Base-by-base conservation (phyloP, 208 protist species). In the Wallacemonas collosoma region DNA sequence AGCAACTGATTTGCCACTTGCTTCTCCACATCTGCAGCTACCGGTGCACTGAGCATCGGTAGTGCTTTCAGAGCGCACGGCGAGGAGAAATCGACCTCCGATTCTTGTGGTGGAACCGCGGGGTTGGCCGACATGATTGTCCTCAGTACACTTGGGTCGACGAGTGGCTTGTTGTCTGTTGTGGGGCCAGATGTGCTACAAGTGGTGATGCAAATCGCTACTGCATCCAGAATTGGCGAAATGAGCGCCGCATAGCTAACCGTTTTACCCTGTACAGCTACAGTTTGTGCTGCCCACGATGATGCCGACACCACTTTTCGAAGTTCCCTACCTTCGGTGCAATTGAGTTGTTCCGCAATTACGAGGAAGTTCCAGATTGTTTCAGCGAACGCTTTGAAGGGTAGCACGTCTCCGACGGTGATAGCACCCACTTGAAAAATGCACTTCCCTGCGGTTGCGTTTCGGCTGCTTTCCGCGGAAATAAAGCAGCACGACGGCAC, bases 331-430 rank as follows among this genome's bases (percentile, higher is more conserved):
- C 61, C 53, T 56, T 88, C 81, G 3, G 82, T 58, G 11, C 83
- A 73, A 41, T 47, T 56, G 41, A 88, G 64, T 63, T 76, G 77
- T 47, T 91, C 78, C 1, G 77, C 73, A n/a, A 84, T 51, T 47
- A 90, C n/a, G 55, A 94, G 54, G 26, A 80, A 83, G 41, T 81
- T 85, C 88, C 88, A 93, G 40, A 93, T 38, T 7, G 66, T 72
- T 26, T 75, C n/a, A 8, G 75, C 45, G 64, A 93, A 82, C 43
- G 68, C 48, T 26, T 2, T 54, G 5, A 51, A 55, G 3, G 69
- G 56, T 8, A 44, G 1, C 6, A 15, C 2, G 15, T 6, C 8
- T 11, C 17, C 58, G 51, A 1, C 41, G 6, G 3, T n/a, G 5
- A n/a, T 40, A 53, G n/a, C 17, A 47, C 8, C 48, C 3, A 61